These are phyloP conservation scores for Monosporascus ibericus DNA, from an alignment of 2,329 filamentous ascomycete genomes.

Conservation along the genomic window DNA sequence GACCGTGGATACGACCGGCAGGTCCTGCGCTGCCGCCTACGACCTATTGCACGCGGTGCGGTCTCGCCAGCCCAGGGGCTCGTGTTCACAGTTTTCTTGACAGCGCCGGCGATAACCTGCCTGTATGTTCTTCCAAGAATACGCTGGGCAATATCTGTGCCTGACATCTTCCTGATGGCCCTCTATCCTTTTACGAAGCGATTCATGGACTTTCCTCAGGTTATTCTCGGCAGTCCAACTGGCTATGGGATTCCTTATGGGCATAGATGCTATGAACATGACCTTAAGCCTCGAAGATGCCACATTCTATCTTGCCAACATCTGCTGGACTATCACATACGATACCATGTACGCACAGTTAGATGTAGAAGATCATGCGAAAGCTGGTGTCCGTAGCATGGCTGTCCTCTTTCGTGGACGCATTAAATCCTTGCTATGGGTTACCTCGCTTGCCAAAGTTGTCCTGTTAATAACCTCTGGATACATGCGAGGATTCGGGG, in stretches of 20 bases:
- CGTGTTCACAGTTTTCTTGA: not conserved
- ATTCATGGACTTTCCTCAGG: not conserved
- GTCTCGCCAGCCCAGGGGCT: not conserved
- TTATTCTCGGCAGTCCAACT: not conserved
- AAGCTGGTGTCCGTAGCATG: conserved; percentile 6
- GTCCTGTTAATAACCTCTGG: no score
- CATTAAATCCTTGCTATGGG: not conserved
- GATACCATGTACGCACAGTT: conserved; percentile 6
- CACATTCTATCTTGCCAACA: conserved; percentile 1
- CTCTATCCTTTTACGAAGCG: not conserved
- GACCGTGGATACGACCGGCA: not conserved
- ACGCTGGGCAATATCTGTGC: not conserved
- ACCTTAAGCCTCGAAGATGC: no score
- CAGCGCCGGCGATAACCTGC: not conserved
- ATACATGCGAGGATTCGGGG: no score
- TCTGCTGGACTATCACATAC: conserved; percentile 1
- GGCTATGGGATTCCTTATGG: no score
- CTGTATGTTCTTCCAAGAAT: not conserved
- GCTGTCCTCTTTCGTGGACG: not conserved
- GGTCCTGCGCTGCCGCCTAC: not conserved
- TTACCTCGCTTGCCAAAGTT: no score
- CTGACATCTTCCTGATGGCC: not conserved
- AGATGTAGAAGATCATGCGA: conserved; percentile 4
- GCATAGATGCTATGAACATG: no score
- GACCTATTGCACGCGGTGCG: not conserved